These are phyloP conservation scores for Lentinula novae-zelandiae DNA, from an alignment of 1,284 basidiomycete genomes.

Conservation along the genomic window DNA sequence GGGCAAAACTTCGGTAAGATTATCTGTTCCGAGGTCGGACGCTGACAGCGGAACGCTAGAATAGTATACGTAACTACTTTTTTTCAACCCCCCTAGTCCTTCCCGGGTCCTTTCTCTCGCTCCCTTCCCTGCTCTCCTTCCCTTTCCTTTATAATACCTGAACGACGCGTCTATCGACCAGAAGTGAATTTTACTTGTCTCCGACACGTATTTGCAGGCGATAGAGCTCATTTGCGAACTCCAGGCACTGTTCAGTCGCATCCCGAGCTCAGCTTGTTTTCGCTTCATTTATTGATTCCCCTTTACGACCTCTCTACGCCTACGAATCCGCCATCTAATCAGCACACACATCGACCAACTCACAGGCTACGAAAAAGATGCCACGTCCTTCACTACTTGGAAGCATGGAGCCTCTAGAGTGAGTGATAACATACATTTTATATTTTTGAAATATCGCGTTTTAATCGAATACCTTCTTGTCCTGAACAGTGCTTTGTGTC, in stretches of 20 bases:
- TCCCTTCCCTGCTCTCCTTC: not conserved
- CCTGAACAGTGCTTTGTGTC: constrained; percentile 38
- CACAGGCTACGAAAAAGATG: constrained; percentile 15
- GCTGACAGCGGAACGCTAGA: not conserved
- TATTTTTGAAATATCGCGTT: not conserved
- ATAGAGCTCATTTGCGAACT: not conserved
- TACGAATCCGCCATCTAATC: not conserved
- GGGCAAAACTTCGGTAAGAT: not conserved
- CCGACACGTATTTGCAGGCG: not conserved
- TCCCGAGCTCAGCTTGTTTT: not conserved
- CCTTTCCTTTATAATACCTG: not conserved
- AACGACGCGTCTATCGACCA: not conserved
- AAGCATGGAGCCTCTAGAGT: constrained; percentile 40
- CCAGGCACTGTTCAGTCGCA: not conserved
- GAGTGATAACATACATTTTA: constrained; percentile 16
- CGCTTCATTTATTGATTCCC: not conserved
- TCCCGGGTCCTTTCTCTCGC: not conserved
- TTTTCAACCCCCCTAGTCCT: not conserved
- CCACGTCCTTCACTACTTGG: constrained; percentile 28
- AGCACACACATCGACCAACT: not conserved
- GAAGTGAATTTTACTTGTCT: not conserved
- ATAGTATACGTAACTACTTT: not conserved
- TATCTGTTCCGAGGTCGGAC: not conserved
- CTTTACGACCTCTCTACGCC: constrained; percentile 10
- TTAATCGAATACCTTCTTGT: constrained; percentile 2